Conservation (phyloP, 106 monocot genomes). For the Hemerocallis citrina region DNA sequence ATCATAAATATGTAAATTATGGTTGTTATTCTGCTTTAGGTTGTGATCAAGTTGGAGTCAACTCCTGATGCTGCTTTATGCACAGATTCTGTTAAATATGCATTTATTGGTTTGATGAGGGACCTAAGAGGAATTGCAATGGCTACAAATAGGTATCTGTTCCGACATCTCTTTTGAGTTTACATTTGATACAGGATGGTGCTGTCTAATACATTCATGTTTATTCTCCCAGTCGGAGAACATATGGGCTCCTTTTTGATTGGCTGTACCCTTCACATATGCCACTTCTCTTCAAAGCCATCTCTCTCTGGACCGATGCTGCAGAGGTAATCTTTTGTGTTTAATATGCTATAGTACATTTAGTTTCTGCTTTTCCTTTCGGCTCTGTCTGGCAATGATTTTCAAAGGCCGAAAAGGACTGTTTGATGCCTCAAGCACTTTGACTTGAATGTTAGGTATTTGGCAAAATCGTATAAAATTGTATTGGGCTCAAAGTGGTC, state of each 20-base stretch:
- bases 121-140: slow-evolving; percentile 89
- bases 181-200: background rate
- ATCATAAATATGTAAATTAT: background rate
- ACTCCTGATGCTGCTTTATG: slow-evolving; percentile 78
- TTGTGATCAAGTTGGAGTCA: slow-evolving; percentile 62
- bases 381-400: no score
- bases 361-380: background rate
- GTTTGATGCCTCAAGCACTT: no score
- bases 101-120: slow-evolving; percentile 94
- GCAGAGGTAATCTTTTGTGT: slow-evolving; percentile 59
- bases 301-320: slow-evolving; percentile 75
- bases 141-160: slow-evolving; percentile 78
- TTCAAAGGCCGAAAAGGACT: no score
- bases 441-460: no score
- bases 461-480: no score
- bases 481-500: no score
- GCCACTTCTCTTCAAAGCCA: slow-evolving; percentile 82
- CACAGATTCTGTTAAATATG: slow-evolving; percentile 84
- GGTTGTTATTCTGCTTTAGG: slow-evolving; percentile 25
- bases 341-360: background rate
- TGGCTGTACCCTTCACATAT: slow-evolving; percentile 92
- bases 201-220: background rate
- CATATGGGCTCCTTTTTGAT: slow-evolving; percentile 92
- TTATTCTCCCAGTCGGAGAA: slow-evolving; percentile 65
- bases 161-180: background rate